A percentile compares a stretch with the other conserved stretches of the same genome.
phyloP scores from a whole-genome alignment of 2,329 filamentous ascomycete genomes.

The Teratosphaeria epicoccoides region DNA sequence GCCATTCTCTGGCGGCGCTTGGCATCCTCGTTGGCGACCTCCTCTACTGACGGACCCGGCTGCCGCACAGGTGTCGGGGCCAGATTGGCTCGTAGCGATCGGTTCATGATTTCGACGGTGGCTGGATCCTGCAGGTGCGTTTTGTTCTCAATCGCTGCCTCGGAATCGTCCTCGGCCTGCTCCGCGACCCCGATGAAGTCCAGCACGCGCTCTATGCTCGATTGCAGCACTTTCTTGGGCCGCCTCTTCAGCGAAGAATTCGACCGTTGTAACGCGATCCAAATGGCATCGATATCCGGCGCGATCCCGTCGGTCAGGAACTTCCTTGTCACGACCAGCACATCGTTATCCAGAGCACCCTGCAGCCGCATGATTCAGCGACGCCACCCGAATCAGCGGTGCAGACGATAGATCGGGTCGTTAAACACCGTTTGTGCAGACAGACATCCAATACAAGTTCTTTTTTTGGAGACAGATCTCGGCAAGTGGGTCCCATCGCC shows the following conservation, averaged over 20 bases:
- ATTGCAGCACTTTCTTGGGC: conserved; percentile 71
- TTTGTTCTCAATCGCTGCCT: conserved; percentile 38
- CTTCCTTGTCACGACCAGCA: conserved; percentile 43
- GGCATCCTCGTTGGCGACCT: conserved; percentile 19
- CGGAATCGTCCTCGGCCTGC: conserved; percentile 45
- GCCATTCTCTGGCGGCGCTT: conserved; percentile 43
- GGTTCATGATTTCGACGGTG: conserved; percentile 49
- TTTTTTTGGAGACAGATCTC: not conserved
- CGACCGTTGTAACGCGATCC: conserved; percentile 69
- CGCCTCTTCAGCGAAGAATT: conserved; percentile 78
- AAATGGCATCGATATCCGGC: conserved; percentile 39
- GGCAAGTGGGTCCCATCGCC: not conserved
- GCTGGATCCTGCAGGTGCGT: conserved; percentile 16
- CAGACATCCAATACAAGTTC: not conserved
- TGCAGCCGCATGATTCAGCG: conserved; percentile 7
- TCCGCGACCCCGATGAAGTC: conserved; percentile 56
- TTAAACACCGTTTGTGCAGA: too few species aligned
- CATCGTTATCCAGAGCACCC: conserved; percentile 31
- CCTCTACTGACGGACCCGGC: not conserved
- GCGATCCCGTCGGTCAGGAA: conserved; percentile 18
- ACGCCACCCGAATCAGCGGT: too few species aligned
- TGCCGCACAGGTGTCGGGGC: conserved; percentile 1
- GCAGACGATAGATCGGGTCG: too few species aligned
- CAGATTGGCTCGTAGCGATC: conserved; percentile 32
- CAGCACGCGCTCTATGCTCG: conserved; percentile 74